Evolutionary conservation across 1,284 basidiomycete genomes (phyloP).

Genomic region (Exobasidium rhododendri): DNA sequence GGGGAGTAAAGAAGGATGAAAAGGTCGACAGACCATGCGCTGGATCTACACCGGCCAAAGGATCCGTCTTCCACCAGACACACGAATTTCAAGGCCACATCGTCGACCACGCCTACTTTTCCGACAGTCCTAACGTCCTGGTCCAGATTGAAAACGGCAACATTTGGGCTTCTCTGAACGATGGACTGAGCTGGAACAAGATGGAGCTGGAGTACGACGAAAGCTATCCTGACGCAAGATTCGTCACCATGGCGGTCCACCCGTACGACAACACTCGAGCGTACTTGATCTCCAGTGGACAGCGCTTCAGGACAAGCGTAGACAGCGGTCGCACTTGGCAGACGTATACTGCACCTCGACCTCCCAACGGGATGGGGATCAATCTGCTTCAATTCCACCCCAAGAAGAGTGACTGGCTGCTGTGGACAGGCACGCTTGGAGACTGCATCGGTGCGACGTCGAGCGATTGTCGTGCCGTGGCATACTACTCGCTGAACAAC

Average conservation of each 20-base stretch:
- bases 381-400: slow-evolving; percentile 85
- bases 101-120: slow-evolving; percentile 77
- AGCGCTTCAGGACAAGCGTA: slow-evolving; percentile 71
- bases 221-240: slow-evolving; percentile 55
- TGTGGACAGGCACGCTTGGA: slow-evolving; percentile 78
- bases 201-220: slow-evolving; percentile 57
- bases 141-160: slow-evolving; percentile 72
- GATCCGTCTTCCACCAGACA: slow-evolving; percentile 53
- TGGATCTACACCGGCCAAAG: slow-evolving; percentile 53
- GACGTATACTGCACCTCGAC: slow-evolving; percentile 61
- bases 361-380: slow-evolving; percentile 75
- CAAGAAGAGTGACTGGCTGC: slow-evolving; percentile 71
- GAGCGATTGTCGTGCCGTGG: slow-evolving; percentile 39
- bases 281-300: slow-evolving; percentile 75
- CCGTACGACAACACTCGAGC: slow-evolving; percentile 73
- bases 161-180: slow-evolving; percentile 89
- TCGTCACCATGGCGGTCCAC: slow-evolving; percentile 84
- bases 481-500: slow-evolving; percentile 56
- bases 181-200: slow-evolving; percentile 85
- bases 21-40: slow-evolving; percentile 69
- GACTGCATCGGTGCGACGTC: slow-evolving; percentile 59
- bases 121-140: slow-evolving; percentile 69
- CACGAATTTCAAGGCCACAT: slow-evolving; percentile 72
- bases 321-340: slow-evolving; percentile 77
- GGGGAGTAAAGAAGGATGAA: slow-evolving; percentile 68